Evolutionary conservation across 2,329 filamentous ascomycete species (phyloP), one percentile per base, ranked within the genome.

Genomic region (Cephalotrichum gorgonifer): DNA sequence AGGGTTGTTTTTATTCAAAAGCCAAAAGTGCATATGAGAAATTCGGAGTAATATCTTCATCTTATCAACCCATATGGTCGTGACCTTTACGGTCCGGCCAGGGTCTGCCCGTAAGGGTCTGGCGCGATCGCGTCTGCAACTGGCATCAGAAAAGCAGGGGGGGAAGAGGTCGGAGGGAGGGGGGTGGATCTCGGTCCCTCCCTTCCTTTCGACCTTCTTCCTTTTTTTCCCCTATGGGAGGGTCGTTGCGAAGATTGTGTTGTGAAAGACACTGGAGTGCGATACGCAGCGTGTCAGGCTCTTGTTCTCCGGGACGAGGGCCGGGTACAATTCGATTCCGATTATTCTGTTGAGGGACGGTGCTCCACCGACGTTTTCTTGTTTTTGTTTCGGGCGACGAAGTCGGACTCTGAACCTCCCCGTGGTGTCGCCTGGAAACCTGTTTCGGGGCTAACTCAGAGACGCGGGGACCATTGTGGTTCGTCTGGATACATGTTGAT

Each of bases 21-120:
- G 3, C 15, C 22, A 20, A 22, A 2, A n/a, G n/a, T n/a, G 87
- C 88, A 90, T 88, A 88, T 90, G 87, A 88, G 87, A 93, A 93
- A 93, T 91, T 93, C 87, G 87, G 88, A 93, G 88, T 86, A 93
- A 83, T 90, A 86, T 90, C 88, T 86, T 88, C 64, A 56, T 49
- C 53, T 61, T 65, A 62, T 49, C 15, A 31, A 33, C 39, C 31
- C 42, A 58, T 52, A 57, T 60, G 64, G 60, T 62, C 57, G 35
- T 6, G 35, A 31, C 43, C 22, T 33, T 23, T 26, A 31, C 43
- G 30, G 42, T 44, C 46, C 3, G 11, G 47, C 44, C 66, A 58
- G 63, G 72, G 71, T 74, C 87, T 86, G 84, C 85, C 85, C 81
- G 86, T 78, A 76, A 91, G 85, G 86, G 85, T 77, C 85, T 84